Base-by-base conservation (phyloP, 2,329 filamentous ascomycete genomes). In the Venturia pyrina region DNA sequence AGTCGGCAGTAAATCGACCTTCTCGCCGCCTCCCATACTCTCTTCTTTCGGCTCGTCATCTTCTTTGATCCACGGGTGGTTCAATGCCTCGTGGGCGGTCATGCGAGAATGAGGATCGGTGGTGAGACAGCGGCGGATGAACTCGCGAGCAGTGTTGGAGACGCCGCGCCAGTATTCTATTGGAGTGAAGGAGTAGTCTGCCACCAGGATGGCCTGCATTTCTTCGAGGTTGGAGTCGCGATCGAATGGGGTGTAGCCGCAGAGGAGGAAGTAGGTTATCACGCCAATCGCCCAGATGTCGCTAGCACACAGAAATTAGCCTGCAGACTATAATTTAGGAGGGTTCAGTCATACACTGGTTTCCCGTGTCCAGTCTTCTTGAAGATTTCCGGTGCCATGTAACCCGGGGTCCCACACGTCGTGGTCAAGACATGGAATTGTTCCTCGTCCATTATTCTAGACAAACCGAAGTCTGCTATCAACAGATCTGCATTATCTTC, bases 341-440 rank as follows among this genome's bases (percentile, higher is more conserved):
- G 21, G 5, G 62, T 7, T 13, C 5, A 24, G 10, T 61, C 78
- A 71, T 82, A 87, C 85, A 99, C 95, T 71, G 95, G 93, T 78
- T 98, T 99, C 69, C 95, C 95, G 76, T 99, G 95, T 34, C 95
- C 95, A 8, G 89, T 93, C 82, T 99, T 99, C 78, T 96, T 96
- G 80, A 99, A 99, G 73, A 99, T 99, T 77, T 99, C 95, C 28
- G 95, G 95, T 1, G 95, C 95, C 95, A 99, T 99, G 78, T 99
- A 99, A 62, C 95, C 95, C 3, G 95, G 95, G 1, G 95, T 99
- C 67, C 95, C 95, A 75, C 95, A 99, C 1, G 95, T 99, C 0
- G 95, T 99, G 13, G 95, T 99, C 68, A 99, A 81, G 40, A 98
- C 93, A 75, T 98, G 95, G 77, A 98, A 98, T 75, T 96, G 91